These are phyloP conservation scores for Penicillium desertorum DNA, from an alignment of 495 filamentous ascomycete species.

Conservation along the genomic window DNA sequence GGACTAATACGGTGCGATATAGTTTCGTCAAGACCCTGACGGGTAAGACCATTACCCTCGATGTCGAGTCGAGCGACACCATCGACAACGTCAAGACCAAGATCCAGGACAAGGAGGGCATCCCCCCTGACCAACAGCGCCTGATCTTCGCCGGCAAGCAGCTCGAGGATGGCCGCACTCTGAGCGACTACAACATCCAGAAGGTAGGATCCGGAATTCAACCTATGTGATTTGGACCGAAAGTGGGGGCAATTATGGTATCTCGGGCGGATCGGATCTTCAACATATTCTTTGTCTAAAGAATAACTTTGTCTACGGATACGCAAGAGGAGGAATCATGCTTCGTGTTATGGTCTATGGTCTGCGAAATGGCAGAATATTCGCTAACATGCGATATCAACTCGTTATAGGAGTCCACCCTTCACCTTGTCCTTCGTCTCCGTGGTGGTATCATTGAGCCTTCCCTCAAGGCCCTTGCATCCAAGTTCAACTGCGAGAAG, in stretches of 20 bases:
- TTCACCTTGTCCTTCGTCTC: conserved; percentile 98
- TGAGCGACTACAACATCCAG: conserved; percentile 99
- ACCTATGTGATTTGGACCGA: conserved; percentile 14
- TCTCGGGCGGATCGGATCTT: conserved; percentile 7
- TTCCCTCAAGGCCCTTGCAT: conserved; percentile 95
- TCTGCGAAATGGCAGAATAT: conserved; percentile 11
- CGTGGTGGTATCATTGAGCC: conserved; percentile 99
- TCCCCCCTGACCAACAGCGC: conserved; percentile 98
- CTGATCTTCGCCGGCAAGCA: conserved; percentile 99
- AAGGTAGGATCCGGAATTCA: conserved; percentile 63
- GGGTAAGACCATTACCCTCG: conserved; percentile 99
- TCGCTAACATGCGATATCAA: conserved; percentile 29
- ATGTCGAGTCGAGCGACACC: conserved; percentile 97
- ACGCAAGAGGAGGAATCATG: conserved; percentile 15
- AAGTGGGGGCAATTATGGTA: conserved; percentile 8
- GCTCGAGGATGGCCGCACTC: conserved; percentile 97
- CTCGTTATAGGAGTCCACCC: conserved; percentile 81
- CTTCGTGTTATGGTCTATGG: conserved; percentile 4
- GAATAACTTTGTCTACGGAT: neutral
- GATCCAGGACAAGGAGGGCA: conserved; percentile 99
- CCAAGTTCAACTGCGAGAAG: conserved; percentile 99
- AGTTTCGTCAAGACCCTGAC: conserved; percentile 98
- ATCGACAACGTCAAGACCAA: conserved; percentile 98
- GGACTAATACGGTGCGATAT: conserved; percentile 42
- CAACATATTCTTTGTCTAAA: neutral